Percentiles rank a stretch among this genome's conserved stretches.
These are phyloP conservation scores for Viridothelium virens DNA, from an alignment of 495 filamentous ascomycete species.

Conservation along the genomic window DNA sequence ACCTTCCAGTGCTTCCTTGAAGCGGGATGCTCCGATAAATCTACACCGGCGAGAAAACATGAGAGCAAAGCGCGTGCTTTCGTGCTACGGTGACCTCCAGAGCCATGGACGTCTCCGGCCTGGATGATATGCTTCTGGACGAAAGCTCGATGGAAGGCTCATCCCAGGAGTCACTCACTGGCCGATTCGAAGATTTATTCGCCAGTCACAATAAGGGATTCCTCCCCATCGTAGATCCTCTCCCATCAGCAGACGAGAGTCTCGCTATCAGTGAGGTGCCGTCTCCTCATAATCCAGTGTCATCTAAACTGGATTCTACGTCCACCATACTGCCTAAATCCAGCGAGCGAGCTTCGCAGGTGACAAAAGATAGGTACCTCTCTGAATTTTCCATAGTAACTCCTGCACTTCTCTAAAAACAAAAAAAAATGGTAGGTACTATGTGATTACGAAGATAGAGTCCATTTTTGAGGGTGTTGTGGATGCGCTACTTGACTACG, in stretches of 20 bases:
- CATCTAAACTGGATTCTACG: neutral
- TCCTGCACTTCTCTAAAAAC: no score
- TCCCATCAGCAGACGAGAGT: neutral
- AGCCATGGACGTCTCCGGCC: conserved; percentile 11
- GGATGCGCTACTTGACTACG: conserved; percentile 40
- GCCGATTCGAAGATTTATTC: conserved; percentile 13
- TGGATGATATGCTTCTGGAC: conserved; percentile 29
- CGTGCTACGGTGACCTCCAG: neutral
- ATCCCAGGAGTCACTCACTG: conserved; percentile 26
- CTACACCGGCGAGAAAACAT: no score
- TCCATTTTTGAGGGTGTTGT: conserved; percentile 44
- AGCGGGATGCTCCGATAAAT: no score
- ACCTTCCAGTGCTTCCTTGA: neutral
- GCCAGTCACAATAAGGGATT: neutral
- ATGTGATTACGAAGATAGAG: conserved; percentile 46
- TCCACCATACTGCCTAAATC: neutral
- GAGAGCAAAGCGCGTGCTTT: neutral
- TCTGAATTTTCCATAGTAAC: no score
- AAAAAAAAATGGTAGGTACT: conserved; percentile 11
- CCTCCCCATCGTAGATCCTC: neutral
- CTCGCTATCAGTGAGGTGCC: neutral
- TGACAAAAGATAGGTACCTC: neutral
- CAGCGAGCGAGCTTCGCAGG: neutral
- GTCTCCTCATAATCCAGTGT: neutral
- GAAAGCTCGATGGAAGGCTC: conserved; percentile 15